phyloP scores from a whole-genome alignment of 2,329 filamentous ascomycete genomes.

The Bertia moriformis region DNA sequence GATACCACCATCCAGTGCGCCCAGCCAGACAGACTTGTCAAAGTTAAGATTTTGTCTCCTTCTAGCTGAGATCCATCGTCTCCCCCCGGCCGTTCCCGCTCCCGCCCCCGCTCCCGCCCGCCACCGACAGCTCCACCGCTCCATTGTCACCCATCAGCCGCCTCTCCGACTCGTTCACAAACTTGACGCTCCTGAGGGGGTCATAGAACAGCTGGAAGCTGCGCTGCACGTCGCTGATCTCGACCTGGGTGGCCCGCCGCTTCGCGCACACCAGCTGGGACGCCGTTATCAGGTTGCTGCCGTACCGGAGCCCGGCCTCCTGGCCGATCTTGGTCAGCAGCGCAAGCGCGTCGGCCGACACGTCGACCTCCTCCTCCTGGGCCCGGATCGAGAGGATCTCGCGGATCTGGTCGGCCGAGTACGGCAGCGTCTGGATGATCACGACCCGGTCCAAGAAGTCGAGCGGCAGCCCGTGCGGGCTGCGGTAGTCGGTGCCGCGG shows the following conservation, averaged over 20 bases:
- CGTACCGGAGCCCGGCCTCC: constrained; percentile 83
- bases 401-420: constrained; percentile 69
- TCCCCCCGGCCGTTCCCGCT: constrained; percentile 49
- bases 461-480: constrained; percentile 82
- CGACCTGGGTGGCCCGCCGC: constrained; percentile 70
- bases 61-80: constrained; percentile 49
- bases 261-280: constrained; percentile 79
- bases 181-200: constrained; percentile 71
- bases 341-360: constrained; percentile 77
- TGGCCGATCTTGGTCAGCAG: constrained; percentile 90
- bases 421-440: constrained; percentile 86
- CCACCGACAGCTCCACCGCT: constrained; percentile 52
- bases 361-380: constrained; percentile 87
- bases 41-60: no score
- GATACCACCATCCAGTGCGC: no score
- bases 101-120: no score
- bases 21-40: no score
- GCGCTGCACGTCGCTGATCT: constrained; percentile 76
- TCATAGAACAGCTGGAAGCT: constrained; percentile 94
- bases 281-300: constrained; percentile 94
- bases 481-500: constrained; percentile 82
- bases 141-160: constrained; percentile 81
- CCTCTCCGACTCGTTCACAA: constrained; percentile 81
- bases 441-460: constrained; percentile 93
- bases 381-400: constrained; percentile 87